Base-by-base conservation (phyloP, 148 eudicot species). In the Vaccinium vitisidaea region DNA sequence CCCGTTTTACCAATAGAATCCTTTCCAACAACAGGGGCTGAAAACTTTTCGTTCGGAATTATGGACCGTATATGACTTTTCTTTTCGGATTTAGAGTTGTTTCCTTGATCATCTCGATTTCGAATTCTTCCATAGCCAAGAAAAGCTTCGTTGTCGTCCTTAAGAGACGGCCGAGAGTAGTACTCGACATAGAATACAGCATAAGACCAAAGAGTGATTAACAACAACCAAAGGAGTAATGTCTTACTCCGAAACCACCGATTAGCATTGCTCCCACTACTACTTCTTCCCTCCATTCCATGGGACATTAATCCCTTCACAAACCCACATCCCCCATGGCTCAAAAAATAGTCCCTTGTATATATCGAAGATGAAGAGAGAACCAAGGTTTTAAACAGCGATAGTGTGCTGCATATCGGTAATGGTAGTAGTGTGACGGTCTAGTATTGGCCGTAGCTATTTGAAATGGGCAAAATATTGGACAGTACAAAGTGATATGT, bases 201-300 rank as follows among this genome's bases (percentile, higher is more conserved):
- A 88, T 93, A 97, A 50, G 96, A 88, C 99, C 99, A 97, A 61
- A 97, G 89, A 87, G 98, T 94, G 81, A 97, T 93, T 89, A 97
- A 85, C 88, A 97, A 93, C 91, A 97, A 86, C 98, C 98, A 95
- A 65, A 95, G 91, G 69, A 94, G 91, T 83, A 97, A 79, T 54
- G 92, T 90, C 86, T 91, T 91, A 84, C 91, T 90, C 89, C 98
- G 90, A 82, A 96, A 93, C 88, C 92, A 94, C 0, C 11, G 53
- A 8, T 86, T 85, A 79, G 75, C 19, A 55, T 87, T 69, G 13
- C 63, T 90, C 78, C 86, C 53, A 50, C 10, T 50, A 9, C 11
- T 63, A 82, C 82, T 83, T 80, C 91, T 90, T 30, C 90, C 94
- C 0, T 94, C 98, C 81, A 91, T 89, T 80, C 98, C 71, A 9